Evolutionary conservation across 2,329 filamentous ascomycete genomes (phyloP), one percentile per base, ranked within the genome.

Genomic region (Arthrobotrys megalospora): DNA sequence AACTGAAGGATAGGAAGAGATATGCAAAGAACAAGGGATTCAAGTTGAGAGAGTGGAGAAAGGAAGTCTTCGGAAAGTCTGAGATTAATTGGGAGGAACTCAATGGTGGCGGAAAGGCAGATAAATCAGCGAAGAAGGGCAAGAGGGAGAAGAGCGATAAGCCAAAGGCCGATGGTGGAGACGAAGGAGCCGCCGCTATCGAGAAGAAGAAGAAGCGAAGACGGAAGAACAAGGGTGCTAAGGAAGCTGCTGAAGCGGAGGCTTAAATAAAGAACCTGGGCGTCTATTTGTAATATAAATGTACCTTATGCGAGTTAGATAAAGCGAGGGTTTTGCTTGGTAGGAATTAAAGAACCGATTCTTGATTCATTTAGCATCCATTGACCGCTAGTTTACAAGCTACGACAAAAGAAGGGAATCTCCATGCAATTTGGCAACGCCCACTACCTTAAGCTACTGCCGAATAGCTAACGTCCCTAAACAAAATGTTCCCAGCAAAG

Each of bases 21-120:
- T 88, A 98, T 34, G 92, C 93, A 80, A 99, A 98, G 89, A 98
- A 98, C 86, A 93, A 93, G 6, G 88, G 95, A 19, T 79, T 73
- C 28, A 79, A 79, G 34, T 87, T 99, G 78, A 88, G 94, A 83
- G 89, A 97, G 85, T 99, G 96, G 96, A 90, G 90, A 58, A 87
- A 88, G 82, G 90, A 91, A 45, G 90, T 88, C 0, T 92, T 91
- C 85, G 90, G 90, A 4, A 86, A 88, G 50, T 10, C 80, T 58
- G 80, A 81, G 64, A 36, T 81, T 52, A 41, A 47, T 38, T 21
- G 82, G 80, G 24, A 52, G 66, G 50, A 78, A 28, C 43, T 65
- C 28, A 72, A 80, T 52, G 47, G 80, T 80, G 66, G 80, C 58
- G 43, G 76, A 60, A 65, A 21, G 21, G 62, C 52, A 7, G 69